Conservation (phyloP, 768 basidiomycete species). For the Phanerochaete sordida region DNA sequence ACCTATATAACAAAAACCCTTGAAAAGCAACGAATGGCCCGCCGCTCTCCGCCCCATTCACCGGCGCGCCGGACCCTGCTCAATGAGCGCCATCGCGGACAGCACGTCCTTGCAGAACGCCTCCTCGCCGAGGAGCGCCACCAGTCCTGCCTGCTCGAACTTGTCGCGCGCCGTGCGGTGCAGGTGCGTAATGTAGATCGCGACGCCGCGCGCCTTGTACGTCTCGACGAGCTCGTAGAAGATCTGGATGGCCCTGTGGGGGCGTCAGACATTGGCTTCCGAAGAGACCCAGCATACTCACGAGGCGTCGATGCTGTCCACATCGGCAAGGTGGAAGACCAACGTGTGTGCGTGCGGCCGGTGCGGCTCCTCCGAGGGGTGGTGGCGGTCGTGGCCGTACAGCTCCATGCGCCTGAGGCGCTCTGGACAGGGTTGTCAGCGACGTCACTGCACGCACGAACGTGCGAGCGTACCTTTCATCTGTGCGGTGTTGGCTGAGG, state of each 20-base stretch:
- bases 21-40: not conserved
- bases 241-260: constrained; percentile 72
- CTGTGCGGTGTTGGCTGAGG: constrained; percentile 87
- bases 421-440: constrained; percentile 40
- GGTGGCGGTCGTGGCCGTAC: constrained; percentile 75
- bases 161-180: constrained; percentile 30
- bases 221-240: constrained; percentile 76
- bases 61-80: constrained; percentile 13
- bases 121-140: constrained; percentile 38
- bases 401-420: constrained; percentile 82
- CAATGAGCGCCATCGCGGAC: constrained; percentile 37
- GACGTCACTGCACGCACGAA: not conserved
- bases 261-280: not conserved
- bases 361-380: constrained; percentile 86
- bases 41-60: not conserved
- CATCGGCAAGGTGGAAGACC: constrained; percentile 93
- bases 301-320: constrained; percentile 90
- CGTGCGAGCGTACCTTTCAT: constrained; percentile 61
- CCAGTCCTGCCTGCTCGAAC: constrained; percentile 44
- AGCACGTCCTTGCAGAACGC: constrained; percentile 42
- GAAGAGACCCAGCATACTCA: constrained; percentile 35
- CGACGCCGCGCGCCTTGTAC: constrained; percentile 59
- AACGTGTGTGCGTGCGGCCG: constrained; percentile 71
- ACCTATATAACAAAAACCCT: too few species aligned
- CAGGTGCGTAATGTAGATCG: constrained; percentile 44